Base-by-base conservation (phyloP, 176 grass and related monocot species). In the Musa acuminata region DNA sequence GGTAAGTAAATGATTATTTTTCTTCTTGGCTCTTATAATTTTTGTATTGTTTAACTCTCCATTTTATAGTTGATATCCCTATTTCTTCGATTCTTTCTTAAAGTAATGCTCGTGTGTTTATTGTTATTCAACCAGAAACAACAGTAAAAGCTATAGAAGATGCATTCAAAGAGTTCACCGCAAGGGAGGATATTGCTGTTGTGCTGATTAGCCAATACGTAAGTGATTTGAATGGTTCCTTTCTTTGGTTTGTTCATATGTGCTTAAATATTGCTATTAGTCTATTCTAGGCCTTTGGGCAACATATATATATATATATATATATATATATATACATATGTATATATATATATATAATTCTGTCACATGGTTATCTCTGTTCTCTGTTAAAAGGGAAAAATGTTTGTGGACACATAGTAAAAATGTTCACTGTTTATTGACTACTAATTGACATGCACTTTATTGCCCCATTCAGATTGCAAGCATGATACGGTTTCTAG, bases 191-290 rank as follows among this genome's bases (percentile, higher is more conserved):
- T 69, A 75, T 93, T 76, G 87, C 87, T n/a, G 84, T 93, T 81
- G 90, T 93, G 63, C 64, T 93, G 35, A 93, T 93, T 79, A 93
- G 87, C 77, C 90, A 93, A 93, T 93, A 87, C 52, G 90, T 93
- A 84, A 93, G 90, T 83, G 21, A n/a, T 50, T n/a, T 52, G 7
- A 54, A 1, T 24, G 9, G 9, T 73, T 54, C 13, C 8, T 1
- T 5, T 20, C 2, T 52, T 52, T 50, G 43, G 16, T 71, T 51
- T 9, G 68, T 71, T 49, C 12, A 10, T 70, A 8, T 19, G 67
- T 6, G 13, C 67, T 70, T 17, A 13, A 13, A 60, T 17, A 60
- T 13, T 19, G 29, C 29, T 29, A 2, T 29, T 2, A 3, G 29
- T 29, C 29, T 29, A 29, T 29, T 29, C 2, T 29, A 3, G 29